These are phyloP conservation scores for Kuraishia ogatae DNA, from an alignment of 805 yeast genomes.

Conservation along the genomic window DNA sequence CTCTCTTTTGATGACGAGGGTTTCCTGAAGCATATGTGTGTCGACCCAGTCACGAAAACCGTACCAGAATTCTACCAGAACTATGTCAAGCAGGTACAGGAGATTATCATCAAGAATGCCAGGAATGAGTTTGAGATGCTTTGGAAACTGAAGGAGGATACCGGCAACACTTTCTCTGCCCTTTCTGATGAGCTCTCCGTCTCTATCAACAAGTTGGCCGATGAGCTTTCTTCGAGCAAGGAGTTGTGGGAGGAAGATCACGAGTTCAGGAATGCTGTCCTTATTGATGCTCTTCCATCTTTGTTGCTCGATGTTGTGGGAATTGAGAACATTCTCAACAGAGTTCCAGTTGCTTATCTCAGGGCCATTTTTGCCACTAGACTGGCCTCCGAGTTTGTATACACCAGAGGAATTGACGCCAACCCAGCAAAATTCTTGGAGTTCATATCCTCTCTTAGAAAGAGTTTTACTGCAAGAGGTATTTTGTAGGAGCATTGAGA, in stretches of 20 bases:
- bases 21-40: constrained; percentile 75
- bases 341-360: constrained; percentile 84
- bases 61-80: constrained; percentile 68
- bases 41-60: constrained; percentile 38
- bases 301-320: constrained; percentile 58
- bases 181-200: constrained; percentile 78
- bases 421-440: constrained; percentile 75
- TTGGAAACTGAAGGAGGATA: constrained; percentile 64
- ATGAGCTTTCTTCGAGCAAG: constrained; percentile 72
- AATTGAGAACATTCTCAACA: constrained; percentile 53
- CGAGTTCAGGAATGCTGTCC: constrained; percentile 66
- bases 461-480: constrained; percentile 14
- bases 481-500: not conserved
- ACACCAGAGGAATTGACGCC: constrained; percentile 70
- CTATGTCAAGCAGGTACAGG: constrained; percentile 84
- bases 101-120: constrained; percentile 69
- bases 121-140: constrained; percentile 75
- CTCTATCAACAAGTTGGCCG: constrained; percentile 78
- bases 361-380: constrained; percentile 84
- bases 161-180: constrained; percentile 55
- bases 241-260: constrained; percentile 81
- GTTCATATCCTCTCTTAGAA: constrained; percentile 52
- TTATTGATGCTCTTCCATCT: constrained; percentile 71
- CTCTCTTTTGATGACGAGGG: constrained; percentile 81
- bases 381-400: constrained; percentile 78